These are phyloP conservation scores for Pichia occidentalis DNA, from an alignment of 805 yeast genomes.

Conservation along the genomic window DNA sequence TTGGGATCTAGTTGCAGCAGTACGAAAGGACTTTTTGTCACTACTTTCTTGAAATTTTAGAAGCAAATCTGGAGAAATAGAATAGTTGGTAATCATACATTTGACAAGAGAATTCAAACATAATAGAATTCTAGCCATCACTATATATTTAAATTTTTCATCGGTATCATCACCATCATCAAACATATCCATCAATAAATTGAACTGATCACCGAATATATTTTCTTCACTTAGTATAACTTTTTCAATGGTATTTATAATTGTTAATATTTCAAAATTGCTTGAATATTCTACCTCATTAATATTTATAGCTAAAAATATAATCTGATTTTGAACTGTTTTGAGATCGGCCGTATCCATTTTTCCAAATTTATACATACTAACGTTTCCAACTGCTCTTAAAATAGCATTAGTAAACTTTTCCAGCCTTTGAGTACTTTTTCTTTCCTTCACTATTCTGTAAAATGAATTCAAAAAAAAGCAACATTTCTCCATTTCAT, in stretches of 20 bases:
- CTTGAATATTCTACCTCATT: constrained; percentile 33
- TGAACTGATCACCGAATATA: constrained; percentile 17
- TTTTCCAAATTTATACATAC: constrained; percentile 14
- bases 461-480: constrained; percentile 36
- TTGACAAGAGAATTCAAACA: constrained; percentile 14
- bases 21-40: constrained; percentile 17
- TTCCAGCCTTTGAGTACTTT: constrained; percentile 31
- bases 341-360: constrained; percentile 6
- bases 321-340: constrained; percentile 24
- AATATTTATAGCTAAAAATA: constrained; percentile 36
- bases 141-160: constrained; percentile 9
- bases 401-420: constrained; percentile 34
- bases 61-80: constrained; percentile 17
- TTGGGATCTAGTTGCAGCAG: not conserved
- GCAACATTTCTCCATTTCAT: constrained; percentile 26
- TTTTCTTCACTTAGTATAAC: constrained; percentile 37
- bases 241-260: constrained; percentile 40
- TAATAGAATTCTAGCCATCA: constrained; percentile 17
- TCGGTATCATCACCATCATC: constrained; percentile 14
- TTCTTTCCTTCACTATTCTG: constrained; percentile 35
- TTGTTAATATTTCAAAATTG: constrained; percentile 45
- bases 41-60: constrained; percentile 19
- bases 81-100: constrained; percentile 16
- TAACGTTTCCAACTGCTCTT: constrained; percentile 26
- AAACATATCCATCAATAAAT: constrained; percentile 12